phyloP scores from a whole-genome alignment of 305 asterid genomes.

The Fraxinus sp. region DNA sequence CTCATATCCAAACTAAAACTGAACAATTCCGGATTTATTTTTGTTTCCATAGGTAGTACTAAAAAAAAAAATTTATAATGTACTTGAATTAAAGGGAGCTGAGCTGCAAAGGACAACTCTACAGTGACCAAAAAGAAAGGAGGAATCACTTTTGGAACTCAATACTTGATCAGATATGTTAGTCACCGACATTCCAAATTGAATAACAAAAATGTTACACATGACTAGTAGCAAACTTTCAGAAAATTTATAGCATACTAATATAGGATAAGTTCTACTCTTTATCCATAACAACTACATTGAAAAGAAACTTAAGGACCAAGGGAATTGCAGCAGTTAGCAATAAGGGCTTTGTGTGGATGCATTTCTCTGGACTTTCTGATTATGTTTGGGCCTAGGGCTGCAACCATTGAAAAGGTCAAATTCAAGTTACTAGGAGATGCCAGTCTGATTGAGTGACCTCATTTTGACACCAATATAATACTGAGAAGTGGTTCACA shows the following conservation, averaged over 20 bases:
- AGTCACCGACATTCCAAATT: not conserved
- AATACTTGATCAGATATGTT: not conserved
- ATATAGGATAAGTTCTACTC: not conserved
- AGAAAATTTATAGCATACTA: not conserved
- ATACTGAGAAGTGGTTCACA: not conserved
- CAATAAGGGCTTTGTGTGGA: slow-evolving; percentile 1
- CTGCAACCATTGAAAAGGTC: not conserved
- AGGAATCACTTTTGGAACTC: not conserved
- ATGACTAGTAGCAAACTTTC: not conserved
- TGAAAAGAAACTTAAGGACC: not conserved
- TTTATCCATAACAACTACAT: not conserved
- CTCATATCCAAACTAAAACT: slow-evolving; percentile 12
- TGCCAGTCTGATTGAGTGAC: not conserved
- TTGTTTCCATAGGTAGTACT: not conserved
- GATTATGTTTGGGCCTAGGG: not conserved
- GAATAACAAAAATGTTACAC: not conserved
- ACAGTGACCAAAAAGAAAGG: not conserved
- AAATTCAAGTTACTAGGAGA: not conserved
- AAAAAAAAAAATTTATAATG: not conserved
- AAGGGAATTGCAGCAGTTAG: slow-evolving; percentile 12
- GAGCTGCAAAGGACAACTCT: not conserved
- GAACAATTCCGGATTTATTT: not conserved
- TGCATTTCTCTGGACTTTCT: not conserved
- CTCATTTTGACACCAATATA: not conserved
- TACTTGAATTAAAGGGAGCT: not conserved